Conservation (phyloP, 805 yeast species). For the Zygotorulaspora chibaensis region DNA sequence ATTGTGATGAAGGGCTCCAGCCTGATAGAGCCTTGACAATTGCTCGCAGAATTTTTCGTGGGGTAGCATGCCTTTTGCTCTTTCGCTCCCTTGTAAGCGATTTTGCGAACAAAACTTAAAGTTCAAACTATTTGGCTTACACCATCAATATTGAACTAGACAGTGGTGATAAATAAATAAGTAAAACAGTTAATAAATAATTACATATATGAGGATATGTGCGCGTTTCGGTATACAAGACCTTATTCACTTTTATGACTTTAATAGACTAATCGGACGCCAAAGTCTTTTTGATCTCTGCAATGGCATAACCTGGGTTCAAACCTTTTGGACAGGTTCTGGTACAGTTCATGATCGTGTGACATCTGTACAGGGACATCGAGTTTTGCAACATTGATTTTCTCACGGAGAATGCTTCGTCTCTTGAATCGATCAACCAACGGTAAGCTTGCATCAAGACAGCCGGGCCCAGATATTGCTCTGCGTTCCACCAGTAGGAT, state of each 20-base stretch:
- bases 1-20: background rate
- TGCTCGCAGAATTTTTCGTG: conserved; percentile 4
- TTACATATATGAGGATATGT: conserved; percentile 9
- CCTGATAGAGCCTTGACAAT: conserved; percentile 1
- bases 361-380: conserved; percentile 97
- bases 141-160: background rate
- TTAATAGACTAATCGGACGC: conserved; percentile 56
- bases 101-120: background rate
- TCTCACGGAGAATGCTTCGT: conserved; percentile 78
- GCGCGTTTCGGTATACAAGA: background rate
- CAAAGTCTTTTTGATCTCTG: conserved; percentile 91
- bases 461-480: conserved; percentile 97
- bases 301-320: conserved; percentile 97
- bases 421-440: conserved; percentile 97
- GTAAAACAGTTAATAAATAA: conserved; percentile 10
- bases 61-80: conserved; percentile 1
- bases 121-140: background rate
- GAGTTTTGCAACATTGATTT: conserved; percentile 90
- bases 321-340: conserved; percentile 97
- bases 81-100: background rate
- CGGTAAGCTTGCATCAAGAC: conserved; percentile 98
- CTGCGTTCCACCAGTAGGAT: conserved; percentile 99
- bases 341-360: conserved; percentile 98
- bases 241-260: background rate
- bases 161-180: conserved; percentile 4